phyloP scores from a whole-genome alignment of 106 monocot species.

The Dendrobium officinale region DNA sequence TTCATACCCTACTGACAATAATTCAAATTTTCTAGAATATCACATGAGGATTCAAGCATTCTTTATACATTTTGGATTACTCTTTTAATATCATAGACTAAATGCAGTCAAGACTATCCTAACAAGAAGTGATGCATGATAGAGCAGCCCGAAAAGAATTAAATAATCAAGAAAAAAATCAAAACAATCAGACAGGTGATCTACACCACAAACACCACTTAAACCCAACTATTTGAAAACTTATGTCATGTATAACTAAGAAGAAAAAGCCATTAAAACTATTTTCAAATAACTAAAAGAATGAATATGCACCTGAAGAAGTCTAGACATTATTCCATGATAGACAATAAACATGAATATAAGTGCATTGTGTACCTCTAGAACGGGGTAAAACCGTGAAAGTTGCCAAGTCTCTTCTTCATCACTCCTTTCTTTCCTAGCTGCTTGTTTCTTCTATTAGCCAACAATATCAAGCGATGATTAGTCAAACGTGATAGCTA shows the following conservation, averaged over 20 bases:
- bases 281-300: neutral
- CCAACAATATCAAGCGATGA: constrained; percentile 13
- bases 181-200: neutral
- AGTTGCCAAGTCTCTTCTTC: constrained; percentile 79
- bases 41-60: too few species aligned
- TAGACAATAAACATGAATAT: neutral
- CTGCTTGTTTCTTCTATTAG: constrained; percentile 72
- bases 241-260: neutral
- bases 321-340: neutral
- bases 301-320: neutral
- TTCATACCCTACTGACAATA: too few species aligned
- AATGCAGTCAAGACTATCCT: too few species aligned
- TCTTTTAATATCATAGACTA: too few species aligned
- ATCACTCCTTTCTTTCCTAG: constrained; percentile 64
- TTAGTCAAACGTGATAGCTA: neutral
- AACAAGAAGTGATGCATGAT: neutral
- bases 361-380: constrained; percentile 55
- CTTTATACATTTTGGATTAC: too few species aligned
- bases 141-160: neutral
- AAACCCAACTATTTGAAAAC: neutral
- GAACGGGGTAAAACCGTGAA: constrained; percentile 87
- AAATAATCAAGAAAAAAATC: neutral
- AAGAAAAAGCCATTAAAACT: neutral
- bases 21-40: too few species aligned
- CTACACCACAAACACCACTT: too few species aligned